Evolutionary conservation across 345 rosid genomes (phyloP).

Genomic region (Geranium brycei): DNA sequence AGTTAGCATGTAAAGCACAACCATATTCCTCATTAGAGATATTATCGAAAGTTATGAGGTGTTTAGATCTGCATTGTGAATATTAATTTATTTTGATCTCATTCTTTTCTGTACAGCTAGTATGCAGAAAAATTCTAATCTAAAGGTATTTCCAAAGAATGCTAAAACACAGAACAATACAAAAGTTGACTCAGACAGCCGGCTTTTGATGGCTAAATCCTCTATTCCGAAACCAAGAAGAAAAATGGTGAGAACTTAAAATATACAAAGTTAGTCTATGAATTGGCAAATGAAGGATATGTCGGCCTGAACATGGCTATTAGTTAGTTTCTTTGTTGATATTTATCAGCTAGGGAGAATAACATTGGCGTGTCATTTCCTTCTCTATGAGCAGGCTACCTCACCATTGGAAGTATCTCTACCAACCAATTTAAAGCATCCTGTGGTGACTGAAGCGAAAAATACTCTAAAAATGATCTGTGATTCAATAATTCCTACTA

Average conservation of each 20-base stretch:
- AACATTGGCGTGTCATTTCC: slow-evolving; percentile 6
- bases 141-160: slow-evolving; percentile 21
- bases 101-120: slow-evolving; percentile 21
- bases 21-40: not conserved
- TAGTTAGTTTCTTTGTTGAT: slow-evolving; percentile 3
- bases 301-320: slow-evolving; percentile 7
- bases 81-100: not conserved
- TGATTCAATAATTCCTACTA: slow-evolving; percentile 20
- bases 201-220: slow-evolving; percentile 28
- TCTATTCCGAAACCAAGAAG: slow-evolving; percentile 35
- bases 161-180: slow-evolving; percentile 20
- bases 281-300: not conserved
- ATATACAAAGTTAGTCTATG: not conserved
- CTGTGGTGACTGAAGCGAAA: slow-evolving; percentile 18
- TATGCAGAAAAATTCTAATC: slow-evolving; percentile 31
- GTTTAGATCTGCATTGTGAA: too few relatives aligned
- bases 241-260: slow-evolving; percentile 40
- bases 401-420: slow-evolving; percentile 20
- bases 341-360: slow-evolving; percentile 6
- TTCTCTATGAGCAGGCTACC: slow-evolving; percentile 27
- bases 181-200: slow-evolving; percentile 30
- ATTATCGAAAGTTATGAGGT: too few relatives aligned
- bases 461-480: slow-evolving; percentile 19
- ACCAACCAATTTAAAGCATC: slow-evolving; percentile 21
- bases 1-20: not conserved